Percentiles rank a stretch among this genome's conserved stretches.
Conservation (phyloP, 768 basidiomycete species). For the Suillus cothurnatus region DNA sequence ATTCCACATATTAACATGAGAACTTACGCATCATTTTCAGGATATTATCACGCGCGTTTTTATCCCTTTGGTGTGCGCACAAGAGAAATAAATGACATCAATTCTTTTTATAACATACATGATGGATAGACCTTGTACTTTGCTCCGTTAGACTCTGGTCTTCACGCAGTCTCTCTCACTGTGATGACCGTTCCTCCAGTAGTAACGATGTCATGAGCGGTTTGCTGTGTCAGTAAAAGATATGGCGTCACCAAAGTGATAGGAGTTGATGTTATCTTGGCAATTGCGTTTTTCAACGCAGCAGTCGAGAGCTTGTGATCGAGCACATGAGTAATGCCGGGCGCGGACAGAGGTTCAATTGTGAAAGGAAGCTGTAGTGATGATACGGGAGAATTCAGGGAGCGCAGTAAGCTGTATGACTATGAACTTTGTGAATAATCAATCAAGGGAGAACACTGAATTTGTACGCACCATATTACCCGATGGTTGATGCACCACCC, state of each 20-base stretch:
- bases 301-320: conserved; percentile 27
- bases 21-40: background rate
- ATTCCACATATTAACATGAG: background rate
- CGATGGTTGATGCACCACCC: conserved; percentile 41
- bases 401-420: conserved; percentile 38
- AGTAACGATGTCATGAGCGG: conserved; percentile 33
- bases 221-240: conserved; percentile 32
- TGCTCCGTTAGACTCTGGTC: conserved; percentile 35
- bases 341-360: conserved; percentile 36
- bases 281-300: conserved; percentile 16
- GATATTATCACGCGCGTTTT: background rate
- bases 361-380: conserved; percentile 41
- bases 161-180: conserved; percentile 28
- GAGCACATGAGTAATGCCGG: conserved; percentile 42
- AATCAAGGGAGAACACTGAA: conserved; percentile 34
- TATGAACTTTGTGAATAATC: conserved; percentile 39
- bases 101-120: background rate
- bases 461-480: conserved; percentile 39
- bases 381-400: conserved; percentile 39
- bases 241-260: conserved; percentile 31
- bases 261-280: conserved; percentile 17
- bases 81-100: background rate
- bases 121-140: conserved; percentile 24
- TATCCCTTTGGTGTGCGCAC: background rate
- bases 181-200: conserved; percentile 33